These are phyloP conservation scores for Adenanthera pavonina DNA, from an alignment of 306 rosid genomes.

Conservation along the genomic window DNA sequence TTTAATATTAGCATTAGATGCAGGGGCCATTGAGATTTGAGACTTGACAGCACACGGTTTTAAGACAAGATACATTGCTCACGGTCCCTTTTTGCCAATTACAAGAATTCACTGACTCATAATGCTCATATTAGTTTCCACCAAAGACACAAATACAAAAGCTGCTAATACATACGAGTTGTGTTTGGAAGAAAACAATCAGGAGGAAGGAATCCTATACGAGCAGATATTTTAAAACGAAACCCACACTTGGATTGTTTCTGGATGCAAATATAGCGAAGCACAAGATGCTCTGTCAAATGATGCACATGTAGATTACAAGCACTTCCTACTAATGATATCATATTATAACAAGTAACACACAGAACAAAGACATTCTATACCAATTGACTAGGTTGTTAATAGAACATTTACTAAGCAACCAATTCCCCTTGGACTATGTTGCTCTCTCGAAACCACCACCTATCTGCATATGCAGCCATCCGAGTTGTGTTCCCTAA, in stretches of 20 bases:
- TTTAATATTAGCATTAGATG: slow-evolving; percentile 4
- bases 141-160: slow-evolving; percentile 14
- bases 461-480: slow-evolving; percentile 92
- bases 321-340: slow-evolving; percentile 46
- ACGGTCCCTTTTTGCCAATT: slow-evolving; percentile 19
- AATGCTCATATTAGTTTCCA: slow-evolving; percentile 17
- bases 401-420: slow-evolving; percentile 33
- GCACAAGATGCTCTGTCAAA: slow-evolving; percentile 34
- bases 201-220: slow-evolving; percentile 23
- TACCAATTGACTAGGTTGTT: slow-evolving; percentile 48
- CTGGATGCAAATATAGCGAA: slow-evolving; percentile 33
- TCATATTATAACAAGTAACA: slow-evolving; percentile 42
- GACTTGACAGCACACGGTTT: neutral
- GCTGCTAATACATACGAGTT: slow-evolving; percentile 31
- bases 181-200: slow-evolving; percentile 16
- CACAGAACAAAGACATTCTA: slow-evolving; percentile 38
- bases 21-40: neutral
- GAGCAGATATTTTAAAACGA: slow-evolving; percentile 6
- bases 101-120: slow-evolving; percentile 15
- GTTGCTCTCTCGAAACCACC: slow-evolving; percentile 73
- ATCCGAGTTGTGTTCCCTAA: slow-evolving; percentile 71
- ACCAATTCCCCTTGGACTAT: slow-evolving; percentile 39
- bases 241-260: slow-evolving; percentile 41
- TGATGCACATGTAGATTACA: slow-evolving; percentile 40
- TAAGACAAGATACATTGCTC: neutral